Percentiles rank a stretch among this genome's conserved stretches.
These are phyloP conservation scores for Coelastrella sp. DNA, from an alignment of 139 green algal genomes.

Conservation along the genomic window DNA sequence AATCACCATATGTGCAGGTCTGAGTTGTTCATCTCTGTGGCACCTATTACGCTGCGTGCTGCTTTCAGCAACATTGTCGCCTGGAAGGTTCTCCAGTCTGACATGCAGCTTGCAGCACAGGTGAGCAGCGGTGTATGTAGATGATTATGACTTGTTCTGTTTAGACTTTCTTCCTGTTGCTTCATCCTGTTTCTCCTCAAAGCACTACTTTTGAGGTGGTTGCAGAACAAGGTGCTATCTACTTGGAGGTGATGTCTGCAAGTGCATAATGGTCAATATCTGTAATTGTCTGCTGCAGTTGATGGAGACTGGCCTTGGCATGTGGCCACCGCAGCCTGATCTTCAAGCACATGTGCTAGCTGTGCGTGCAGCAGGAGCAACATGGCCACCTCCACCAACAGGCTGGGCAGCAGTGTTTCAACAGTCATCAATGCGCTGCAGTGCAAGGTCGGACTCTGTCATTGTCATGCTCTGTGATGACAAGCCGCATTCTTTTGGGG, in stretches of 20 bases:
- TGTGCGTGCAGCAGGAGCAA: neutral
- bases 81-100: constrained; percentile 50
- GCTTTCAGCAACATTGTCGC: constrained; percentile 77
- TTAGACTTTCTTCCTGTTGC: too few species aligned
- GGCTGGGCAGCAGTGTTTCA: constrained; percentile 52
- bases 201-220: too few species aligned
- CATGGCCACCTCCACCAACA: constrained; percentile 21
- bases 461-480: constrained; percentile 86
- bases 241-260: too few species aligned
- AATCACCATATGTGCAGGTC: neutral
- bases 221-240: too few species aligned
- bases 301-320: constrained; percentile 1
- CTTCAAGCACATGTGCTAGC: constrained; percentile 12
- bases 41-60: constrained; percentile 59
- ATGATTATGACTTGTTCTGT: too few species aligned
- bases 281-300: neutral
- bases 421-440: constrained; percentile 54
- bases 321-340: constrained; percentile 37
- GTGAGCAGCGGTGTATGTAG: too few species aligned
- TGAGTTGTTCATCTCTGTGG: constrained; percentile 56
- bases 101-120: constrained; percentile 19
- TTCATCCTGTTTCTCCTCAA: too few species aligned
- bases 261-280: neutral
- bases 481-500: constrained; percentile 85
- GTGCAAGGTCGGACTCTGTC: constrained; percentile 50